Base-by-base conservation (phyloP, 352 stramenopile genomes). In the Globisporangium barbulae region DNA sequence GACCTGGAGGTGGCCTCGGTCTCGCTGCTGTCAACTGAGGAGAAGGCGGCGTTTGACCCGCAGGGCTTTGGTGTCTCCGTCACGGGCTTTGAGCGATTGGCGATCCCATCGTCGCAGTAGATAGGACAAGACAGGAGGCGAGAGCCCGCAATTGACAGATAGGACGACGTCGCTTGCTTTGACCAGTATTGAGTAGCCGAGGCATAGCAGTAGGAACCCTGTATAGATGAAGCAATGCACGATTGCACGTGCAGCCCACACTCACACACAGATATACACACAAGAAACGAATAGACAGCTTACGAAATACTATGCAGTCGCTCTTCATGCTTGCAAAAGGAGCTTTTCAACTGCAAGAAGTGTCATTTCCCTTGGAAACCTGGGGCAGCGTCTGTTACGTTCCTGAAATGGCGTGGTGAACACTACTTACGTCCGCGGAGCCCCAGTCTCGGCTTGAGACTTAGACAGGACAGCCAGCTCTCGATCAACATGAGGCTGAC, bases 41-140 rank as follows among this genome's bases (percentile, higher is more conserved):
- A 81, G 28, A 67, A 65, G 47, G 37, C 61, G 2, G 41, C 61
- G 45, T 94, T 93, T 53, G 83, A 92, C 62, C 77, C 76, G 22
- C 69, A 83, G 35, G 79, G 80, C 54, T 94, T 94, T 69, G 86
- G 83, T 48, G 56, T 89, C 12, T 54, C 72, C 2, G 74, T 91
- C 41, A 62, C 58, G 21, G 64, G 66, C 45, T 71, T 61, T 30
- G 67, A 84, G 50, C 55, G 56, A 53, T 53, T 62, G 56, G 56
- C 41, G 56, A 45, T 44, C 28, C 56, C 56, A n/a, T 9, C 13
- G 1, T 62, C 41, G 41, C 56, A 62, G 56, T 62, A 42, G 39
- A 5, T 45, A 45, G 13, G 39, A n/a, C 15, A n/a, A 13, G 39
- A 45, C 3, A 45, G 39, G 13, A n/a, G 15, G 39, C 39, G 13